Conservation (phyloP, 805 yeast species). For the Lachancea sp. region DNA sequence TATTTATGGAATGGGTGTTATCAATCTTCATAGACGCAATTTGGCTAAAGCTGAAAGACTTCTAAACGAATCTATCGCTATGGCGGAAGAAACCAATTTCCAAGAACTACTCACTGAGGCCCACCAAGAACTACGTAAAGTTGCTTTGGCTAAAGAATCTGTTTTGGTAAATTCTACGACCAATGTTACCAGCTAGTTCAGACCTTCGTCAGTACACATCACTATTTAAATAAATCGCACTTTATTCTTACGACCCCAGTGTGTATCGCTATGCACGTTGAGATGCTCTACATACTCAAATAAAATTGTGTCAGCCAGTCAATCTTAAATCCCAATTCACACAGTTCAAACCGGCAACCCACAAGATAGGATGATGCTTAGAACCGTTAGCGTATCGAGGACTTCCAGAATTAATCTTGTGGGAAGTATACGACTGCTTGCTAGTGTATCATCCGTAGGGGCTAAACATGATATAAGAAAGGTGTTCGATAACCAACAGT, state of each 20-base stretch:
- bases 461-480: conserved; percentile 15
- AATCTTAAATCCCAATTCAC: too few relatives aligned
- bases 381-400: background rate
- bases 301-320: too few relatives aligned
- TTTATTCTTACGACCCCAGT: background rate
- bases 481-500: conserved; percentile 56
- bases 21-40: conserved; percentile 54
- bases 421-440: background rate
- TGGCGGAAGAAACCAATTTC: conserved; percentile 64
- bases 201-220: background rate
- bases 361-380: too few relatives aligned
- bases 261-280: too few relatives aligned
- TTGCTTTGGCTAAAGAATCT: conserved; percentile 30
- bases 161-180: background rate
- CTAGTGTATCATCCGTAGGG: background rate
- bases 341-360: too few relatives aligned
- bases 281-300: too few relatives aligned
- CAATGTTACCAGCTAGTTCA: background rate
- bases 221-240: background rate
- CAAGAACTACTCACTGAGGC: conserved; percentile 56
- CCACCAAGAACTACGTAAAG: conserved; percentile 57
- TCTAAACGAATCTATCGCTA: conserved; percentile 60
- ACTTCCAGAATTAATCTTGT: background rate
- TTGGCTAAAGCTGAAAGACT: conserved; percentile 52
- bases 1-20: conserved; percentile 79